These are phyloP conservation scores for Coniella vitis DNA, from an alignment of 2,329 filamentous ascomycete genomes.

Conservation along the genomic window DNA sequence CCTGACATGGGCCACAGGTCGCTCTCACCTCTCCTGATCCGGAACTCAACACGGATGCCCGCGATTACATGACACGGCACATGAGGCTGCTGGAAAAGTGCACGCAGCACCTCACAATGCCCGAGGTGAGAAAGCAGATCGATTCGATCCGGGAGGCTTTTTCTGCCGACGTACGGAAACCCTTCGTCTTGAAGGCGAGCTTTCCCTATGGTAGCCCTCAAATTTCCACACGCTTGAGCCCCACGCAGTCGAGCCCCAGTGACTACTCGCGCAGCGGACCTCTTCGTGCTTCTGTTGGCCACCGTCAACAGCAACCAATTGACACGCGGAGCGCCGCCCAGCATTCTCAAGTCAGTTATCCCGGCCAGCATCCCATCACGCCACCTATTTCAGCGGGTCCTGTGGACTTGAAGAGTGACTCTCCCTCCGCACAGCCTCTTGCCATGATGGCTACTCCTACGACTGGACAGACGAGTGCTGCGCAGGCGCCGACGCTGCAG, in stretches of 20 bases:
- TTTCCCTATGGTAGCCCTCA: conserved; percentile 83
- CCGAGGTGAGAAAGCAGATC: conserved; percentile 84
- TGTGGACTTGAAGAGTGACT: conserved; percentile 71
- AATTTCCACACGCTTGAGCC: conserved; percentile 56
- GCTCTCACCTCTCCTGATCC: conserved; percentile 90
- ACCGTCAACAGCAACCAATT: conserved; percentile 45
- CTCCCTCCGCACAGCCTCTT: conserved; percentile 59
- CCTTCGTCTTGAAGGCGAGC: conserved; percentile 80
- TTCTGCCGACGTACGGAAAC: conserved; percentile 74
- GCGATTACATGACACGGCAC: conserved; percentile 84
- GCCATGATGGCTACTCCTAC: conserved; percentile 51
- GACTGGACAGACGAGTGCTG: conserved; percentile 37
- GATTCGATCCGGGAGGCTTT: conserved; percentile 86
- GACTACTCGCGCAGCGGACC: conserved; percentile 36
- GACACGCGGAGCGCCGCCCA: conserved; percentile 45
- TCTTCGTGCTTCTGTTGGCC: conserved; percentile 42
- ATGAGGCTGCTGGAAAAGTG: conserved; percentile 91
- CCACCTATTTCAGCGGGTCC: conserved; percentile 70
- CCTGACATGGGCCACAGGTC: conserved; percentile 51
- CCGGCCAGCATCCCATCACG: conserved; percentile 61
- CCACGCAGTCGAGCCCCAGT: conserved; percentile 46
- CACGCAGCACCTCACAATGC: conserved; percentile 76
- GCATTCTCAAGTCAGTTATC: conserved; percentile 58
- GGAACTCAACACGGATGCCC: conserved; percentile 75
- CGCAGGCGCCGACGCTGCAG: conserved; percentile 44